These are phyloP conservation scores for Xerocomus brunneocitrinus DNA, from an alignment of 768 basidiomycete species.

Conservation along the genomic window DNA sequence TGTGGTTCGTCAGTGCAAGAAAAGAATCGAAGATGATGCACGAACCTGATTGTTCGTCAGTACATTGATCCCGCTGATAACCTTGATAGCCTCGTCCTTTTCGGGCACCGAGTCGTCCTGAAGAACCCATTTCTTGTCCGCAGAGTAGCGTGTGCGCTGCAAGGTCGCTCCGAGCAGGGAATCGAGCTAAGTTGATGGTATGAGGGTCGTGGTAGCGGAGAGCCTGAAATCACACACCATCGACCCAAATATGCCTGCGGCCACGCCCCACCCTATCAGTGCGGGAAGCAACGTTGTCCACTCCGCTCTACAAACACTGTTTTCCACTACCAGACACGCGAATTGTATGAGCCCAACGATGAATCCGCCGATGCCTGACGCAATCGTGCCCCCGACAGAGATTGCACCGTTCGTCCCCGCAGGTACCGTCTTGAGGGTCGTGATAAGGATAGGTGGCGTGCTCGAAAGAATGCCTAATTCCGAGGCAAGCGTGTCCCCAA, in stretches of 20 bases:
- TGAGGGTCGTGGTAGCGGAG: not conserved
- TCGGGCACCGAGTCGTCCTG: slow-evolving; percentile 45
- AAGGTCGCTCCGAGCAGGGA: slow-evolving; percentile 84
- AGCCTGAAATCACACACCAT: slow-evolving; percentile 21
- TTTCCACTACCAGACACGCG: slow-evolving; percentile 57
- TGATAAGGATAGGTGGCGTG: slow-evolving; percentile 68
- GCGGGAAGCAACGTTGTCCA: slow-evolving; percentile 37
- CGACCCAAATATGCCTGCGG: slow-evolving; percentile 75
- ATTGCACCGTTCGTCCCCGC: slow-evolving; percentile 91
- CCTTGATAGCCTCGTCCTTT: slow-evolving; percentile 45
- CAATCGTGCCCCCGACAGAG: slow-evolving; percentile 67
- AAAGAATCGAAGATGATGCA: not conserved
- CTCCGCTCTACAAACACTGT: slow-evolving; percentile 43
- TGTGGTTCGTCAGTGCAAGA: slow-evolving; percentile 14
- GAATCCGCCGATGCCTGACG: slow-evolving; percentile 68
- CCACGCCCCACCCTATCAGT: slow-evolving; percentile 55
- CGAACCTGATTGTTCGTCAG: slow-evolving; percentile 82
- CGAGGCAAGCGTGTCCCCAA: slow-evolving; percentile 90
- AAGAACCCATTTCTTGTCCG: slow-evolving; percentile 54
- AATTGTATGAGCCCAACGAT: slow-evolving; percentile 65
- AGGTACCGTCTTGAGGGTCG: slow-evolving; percentile 69
- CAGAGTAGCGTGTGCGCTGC: slow-evolving; percentile 74
- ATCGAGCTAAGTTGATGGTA: slow-evolving; percentile 52
- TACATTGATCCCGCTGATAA: slow-evolving; percentile 59
- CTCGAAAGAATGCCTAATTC: slow-evolving; percentile 85